Percentiles rank a stretch among this genome's conserved stretches.
Evolutionary conservation across 495 filamentous ascomycete genomes (phyloP).

Genomic region (Trichocladium antarcticum): DNA sequence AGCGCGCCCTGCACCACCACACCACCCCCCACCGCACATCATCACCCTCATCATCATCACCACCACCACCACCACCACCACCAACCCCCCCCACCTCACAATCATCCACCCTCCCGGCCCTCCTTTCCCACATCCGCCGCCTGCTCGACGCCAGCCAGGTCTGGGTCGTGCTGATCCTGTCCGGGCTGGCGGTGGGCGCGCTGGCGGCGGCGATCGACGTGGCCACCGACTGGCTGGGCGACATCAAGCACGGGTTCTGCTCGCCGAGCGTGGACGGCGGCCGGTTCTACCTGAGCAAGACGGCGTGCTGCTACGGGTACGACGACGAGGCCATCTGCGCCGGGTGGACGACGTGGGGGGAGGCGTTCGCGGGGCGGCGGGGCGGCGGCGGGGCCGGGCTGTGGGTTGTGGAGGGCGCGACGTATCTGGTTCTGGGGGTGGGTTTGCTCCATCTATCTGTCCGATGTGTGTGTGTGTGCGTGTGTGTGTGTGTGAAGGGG

Average conservation of each 20-base stretch:
- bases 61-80: conserved; percentile 61
- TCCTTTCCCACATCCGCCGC: conserved; percentile 60
- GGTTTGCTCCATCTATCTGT: conserved; percentile 17
- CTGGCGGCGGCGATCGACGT: conserved; percentile 86
- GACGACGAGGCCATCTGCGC: conserved; percentile 65
- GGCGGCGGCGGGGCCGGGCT: conserved; percentile 51
- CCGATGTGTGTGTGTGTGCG: not conserved
- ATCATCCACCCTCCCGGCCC: not conserved
- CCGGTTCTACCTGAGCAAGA: conserved; percentile 77
- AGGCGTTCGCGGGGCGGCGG: conserved; percentile 49
- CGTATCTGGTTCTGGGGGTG: conserved; percentile 75
- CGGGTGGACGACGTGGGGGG: conserved; percentile 79
- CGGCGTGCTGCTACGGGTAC: conserved; percentile 88
- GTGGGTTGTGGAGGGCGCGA: conserved; percentile 75
- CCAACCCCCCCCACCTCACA: not conserved
- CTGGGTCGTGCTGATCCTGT: conserved; percentile 72
- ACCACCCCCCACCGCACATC: conserved; percentile 44
- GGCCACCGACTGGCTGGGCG: conserved; percentile 86
- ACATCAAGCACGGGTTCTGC: conserved; percentile 89
- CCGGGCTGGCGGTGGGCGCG: conserved; percentile 66
- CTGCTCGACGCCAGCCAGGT: conserved; percentile 77
- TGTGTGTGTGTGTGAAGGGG: no score
- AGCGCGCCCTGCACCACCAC: conserved; percentile 59
- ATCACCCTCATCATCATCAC: conserved; percentile 42
- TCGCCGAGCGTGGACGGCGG: conserved; percentile 59